Evolutionary conservation across 2,329 filamentous ascomycete species (phyloP), one percentile per base, ranked within the genome.

Genomic region (Colletotrichum liriopes): DNA sequence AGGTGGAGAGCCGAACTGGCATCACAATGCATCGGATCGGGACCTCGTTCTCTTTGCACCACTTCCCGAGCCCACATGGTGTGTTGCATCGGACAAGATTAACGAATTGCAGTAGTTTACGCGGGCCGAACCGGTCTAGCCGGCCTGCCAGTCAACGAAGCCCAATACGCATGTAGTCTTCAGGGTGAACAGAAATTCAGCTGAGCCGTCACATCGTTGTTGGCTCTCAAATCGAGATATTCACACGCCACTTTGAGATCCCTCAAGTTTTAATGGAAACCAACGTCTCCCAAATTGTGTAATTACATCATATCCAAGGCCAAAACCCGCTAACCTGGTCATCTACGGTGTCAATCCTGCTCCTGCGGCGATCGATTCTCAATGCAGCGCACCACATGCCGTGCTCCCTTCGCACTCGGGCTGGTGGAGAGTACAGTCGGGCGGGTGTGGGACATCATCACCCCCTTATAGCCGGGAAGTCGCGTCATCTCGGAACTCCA

Each of bases 1-100:
- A 20, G 59, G 59, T 62, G 59, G 59, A 62, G 59, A 54, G 60
- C 60, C 47, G 32, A 58, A 32, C 54, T n/a, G n/a, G 35, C 35
- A 8, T 12, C 26, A 23, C 35, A 7, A 39, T 29, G n/a, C 35
- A 11, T 18, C 20, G 20, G 41, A 5, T 32, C 29, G 5, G 8
- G 41, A 20, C 18, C 41, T 45, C 41, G 41, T 32, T 32, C 3
- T 3, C 20, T 37, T 12, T 58, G 35, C 54, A 58, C 54, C 54
- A 58, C 54, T 39, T 58, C 37, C 56, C 56, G 56, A n/a, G 26
- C 9, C 23, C 23, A 45, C 2, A 45, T 32, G 2, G 18, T 18
- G 29, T 55, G 18, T 18, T 18, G 35, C 18, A 37, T 12, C 35
- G 41, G n/a, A 5, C 45, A 47, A 23, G n/a, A 23, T 11, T 18